phyloP scores from a whole-genome alignment of 441 rosid genomes.

The Gossypium gossypioides region DNA sequence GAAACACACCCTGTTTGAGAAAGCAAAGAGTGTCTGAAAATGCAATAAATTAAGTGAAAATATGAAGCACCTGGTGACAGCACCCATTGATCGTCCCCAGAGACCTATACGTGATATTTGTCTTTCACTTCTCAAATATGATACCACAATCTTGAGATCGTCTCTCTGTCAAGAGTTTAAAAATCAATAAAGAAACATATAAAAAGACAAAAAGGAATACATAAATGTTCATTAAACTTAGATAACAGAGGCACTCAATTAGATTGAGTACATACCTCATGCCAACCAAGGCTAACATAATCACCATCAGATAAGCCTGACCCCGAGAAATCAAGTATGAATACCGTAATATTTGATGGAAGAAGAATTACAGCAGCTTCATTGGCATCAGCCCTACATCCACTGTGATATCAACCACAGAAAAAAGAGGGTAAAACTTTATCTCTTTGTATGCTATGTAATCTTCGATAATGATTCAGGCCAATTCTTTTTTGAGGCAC shows the following conservation, averaged over 20 bases:
- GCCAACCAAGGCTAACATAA: constrained; percentile 98
- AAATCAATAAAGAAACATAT: not conserved
- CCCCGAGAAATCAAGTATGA: constrained; percentile 91
- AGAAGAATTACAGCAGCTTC: constrained; percentile 96
- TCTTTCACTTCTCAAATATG: constrained; percentile 65
- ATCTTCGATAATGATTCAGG: not conserved
- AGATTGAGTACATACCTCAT: constrained; percentile 51
- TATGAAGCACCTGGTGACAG: constrained; percentile 69
- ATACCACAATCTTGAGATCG: constrained; percentile 77
- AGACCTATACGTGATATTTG: constrained; percentile 75
- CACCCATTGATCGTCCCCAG: constrained; percentile 99
- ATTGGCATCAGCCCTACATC: constrained; percentile 94
- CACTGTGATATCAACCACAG: constrained; percentile 27
- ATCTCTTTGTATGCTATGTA: not conserved
- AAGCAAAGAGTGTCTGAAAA: not conserved
- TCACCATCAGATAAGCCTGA: constrained; percentile 95
- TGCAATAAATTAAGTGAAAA: constrained; percentile 4
- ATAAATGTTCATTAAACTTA: constrained; percentile 9
- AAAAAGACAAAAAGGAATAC: constrained; percentile 11
- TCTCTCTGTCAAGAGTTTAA: constrained; percentile 44
- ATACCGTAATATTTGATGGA: constrained; percentile 86
- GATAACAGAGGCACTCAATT: not conserved
- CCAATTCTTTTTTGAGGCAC: not conserved
- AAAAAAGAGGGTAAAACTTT: constrained; percentile 9
- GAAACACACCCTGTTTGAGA: not conserved